Percentiles rank a stretch among this genome's conserved stretches.
phyloP scores from a whole-genome alignment of 805 yeast species.

The Jamesozyma gamospora region DNA sequence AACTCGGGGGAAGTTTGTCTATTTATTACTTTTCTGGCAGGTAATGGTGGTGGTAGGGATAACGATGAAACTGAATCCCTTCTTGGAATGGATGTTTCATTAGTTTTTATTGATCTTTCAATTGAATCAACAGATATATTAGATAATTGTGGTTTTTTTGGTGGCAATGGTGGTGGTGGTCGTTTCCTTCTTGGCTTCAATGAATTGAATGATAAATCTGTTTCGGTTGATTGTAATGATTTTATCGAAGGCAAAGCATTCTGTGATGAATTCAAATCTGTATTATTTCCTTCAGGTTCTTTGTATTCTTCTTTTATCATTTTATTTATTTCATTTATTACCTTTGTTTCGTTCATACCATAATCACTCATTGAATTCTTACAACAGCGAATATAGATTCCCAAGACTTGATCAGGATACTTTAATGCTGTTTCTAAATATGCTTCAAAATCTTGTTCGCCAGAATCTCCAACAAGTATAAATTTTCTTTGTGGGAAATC shows the following conservation, averaged over 20 bases:
- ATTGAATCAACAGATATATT: slow-evolving; percentile 10
- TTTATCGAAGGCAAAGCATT: too few species aligned
- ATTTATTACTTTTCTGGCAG: not conserved
- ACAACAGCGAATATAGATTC: slow-evolving; percentile 75
- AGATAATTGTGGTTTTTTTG: slow-evolving; percentile 16
- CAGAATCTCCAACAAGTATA: slow-evolving; percentile 87
- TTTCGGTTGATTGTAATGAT: too few species aligned
- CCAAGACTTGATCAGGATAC: slow-evolving; percentile 56
- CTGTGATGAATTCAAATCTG: too few species aligned
- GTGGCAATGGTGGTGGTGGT: slow-evolving; percentile 19
- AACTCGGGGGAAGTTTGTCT: not conserved
- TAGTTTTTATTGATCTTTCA: slow-evolving; percentile 1
- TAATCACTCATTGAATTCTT: slow-evolving; percentile 53
- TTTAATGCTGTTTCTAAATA: slow-evolving; percentile 57
- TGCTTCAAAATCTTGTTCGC: slow-evolving; percentile 91
- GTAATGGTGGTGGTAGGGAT: slow-evolving; percentile 2
- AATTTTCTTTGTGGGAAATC: slow-evolving; percentile 76
- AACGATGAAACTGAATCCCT: not conserved
- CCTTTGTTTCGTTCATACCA: slow-evolving; percentile 28
- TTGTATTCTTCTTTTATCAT: slow-evolving; percentile 11
- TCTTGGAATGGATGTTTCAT: not conserved
- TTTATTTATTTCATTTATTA: slow-evolving; percentile 25
- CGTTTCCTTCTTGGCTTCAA: too few species aligned
- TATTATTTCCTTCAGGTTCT: not conserved
- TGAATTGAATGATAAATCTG: too few species aligned